Evolutionary conservation across 2,329 filamentous ascomycete species (phyloP).

Genomic region (Tolypocladium endophyticum): DNA sequence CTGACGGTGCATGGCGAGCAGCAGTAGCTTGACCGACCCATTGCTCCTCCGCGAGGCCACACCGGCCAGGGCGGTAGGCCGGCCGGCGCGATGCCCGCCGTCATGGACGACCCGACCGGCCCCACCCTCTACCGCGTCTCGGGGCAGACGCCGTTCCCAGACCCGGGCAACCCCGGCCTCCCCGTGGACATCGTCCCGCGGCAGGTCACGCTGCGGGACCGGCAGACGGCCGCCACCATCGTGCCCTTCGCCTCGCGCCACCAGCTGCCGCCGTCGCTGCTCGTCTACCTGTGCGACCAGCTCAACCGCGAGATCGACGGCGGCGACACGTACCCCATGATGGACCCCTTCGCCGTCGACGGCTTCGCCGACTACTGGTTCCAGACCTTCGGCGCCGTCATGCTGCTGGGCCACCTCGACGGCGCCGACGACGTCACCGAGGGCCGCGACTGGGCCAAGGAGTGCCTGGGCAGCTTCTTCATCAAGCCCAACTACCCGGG

Average conservation of each 20-base stretch:
- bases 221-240: constrained; percentile 73
- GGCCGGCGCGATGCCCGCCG: constrained; percentile 54
- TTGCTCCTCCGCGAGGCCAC: neutral
- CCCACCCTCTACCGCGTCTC: constrained; percentile 61
- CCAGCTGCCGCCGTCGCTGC: constrained; percentile 64
- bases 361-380: constrained; percentile 82
- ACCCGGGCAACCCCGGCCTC: constrained; percentile 49
- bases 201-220: constrained; percentile 73
- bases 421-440: constrained; percentile 47
- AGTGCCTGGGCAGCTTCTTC: constrained; percentile 84
- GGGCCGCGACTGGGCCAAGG: constrained; percentile 63
- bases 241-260: constrained; percentile 70
- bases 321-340: constrained; percentile 87
- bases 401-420: constrained; percentile 70
- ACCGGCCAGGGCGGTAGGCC: neutral
- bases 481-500: constrained; percentile 92
- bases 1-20: neutral
- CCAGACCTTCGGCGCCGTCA: constrained; percentile 78
- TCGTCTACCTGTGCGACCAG: constrained; percentile 71
- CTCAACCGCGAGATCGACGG: constrained; percentile 86
- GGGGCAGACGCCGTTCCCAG: constrained; percentile 54
- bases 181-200: constrained; percentile 60
- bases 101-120: constrained; percentile 65
- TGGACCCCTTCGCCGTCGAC: constrained; percentile 61
- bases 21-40: neutral